Evolutionary conservation across 306 rosid genomes (phyloP), one percentile per base, ranked within the genome.

Genomic region (Alnus rubra): DNA sequence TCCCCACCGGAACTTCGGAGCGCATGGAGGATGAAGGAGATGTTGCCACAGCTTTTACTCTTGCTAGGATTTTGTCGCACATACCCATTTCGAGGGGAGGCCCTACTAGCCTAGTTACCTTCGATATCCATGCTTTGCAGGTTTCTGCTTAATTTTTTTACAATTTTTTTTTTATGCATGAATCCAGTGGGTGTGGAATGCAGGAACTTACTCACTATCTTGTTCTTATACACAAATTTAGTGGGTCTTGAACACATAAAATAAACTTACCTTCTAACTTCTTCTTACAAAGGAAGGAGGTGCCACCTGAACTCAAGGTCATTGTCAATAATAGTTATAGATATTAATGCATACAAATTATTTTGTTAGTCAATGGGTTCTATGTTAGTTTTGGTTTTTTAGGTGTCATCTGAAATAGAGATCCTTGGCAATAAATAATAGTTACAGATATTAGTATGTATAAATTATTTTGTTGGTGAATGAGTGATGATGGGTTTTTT

Each of bases 21-120:
- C 91, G 99, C 3, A 95, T 95, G 99, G 99, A 95, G 87, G 99
- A 95, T 55, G 99, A 95, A 88, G 99, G 99, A 71, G 99, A 95
- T 87, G 87, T 95, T 15, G 99, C 99, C 65, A 95, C 99, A 1
- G 99, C 99, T 75, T 90, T 95, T 79, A 95, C 99, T 59, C 84
- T 95, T 78, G 99, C 99, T 59, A 90, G 99, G 87, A 87, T 94
- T 63, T 82, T 95, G 86, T 95, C 98, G 0, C 88, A 93, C 80
- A 93, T 93, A 70, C 99, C 99, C 1, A 95, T 90, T 86, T 93
- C 99, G 35, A 91, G 97, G 88, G 99, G 99, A 70, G 99, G 99
- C 51, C 98, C 99, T 15, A 90, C 98, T 58, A 95, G 99, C 73
- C 78, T 95, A 80, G 99, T 95, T 73, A 93, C 94, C 62, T 95